Base-by-base conservation (phyloP, 441 rosid genomes). In the Erodium texanum region DNA sequence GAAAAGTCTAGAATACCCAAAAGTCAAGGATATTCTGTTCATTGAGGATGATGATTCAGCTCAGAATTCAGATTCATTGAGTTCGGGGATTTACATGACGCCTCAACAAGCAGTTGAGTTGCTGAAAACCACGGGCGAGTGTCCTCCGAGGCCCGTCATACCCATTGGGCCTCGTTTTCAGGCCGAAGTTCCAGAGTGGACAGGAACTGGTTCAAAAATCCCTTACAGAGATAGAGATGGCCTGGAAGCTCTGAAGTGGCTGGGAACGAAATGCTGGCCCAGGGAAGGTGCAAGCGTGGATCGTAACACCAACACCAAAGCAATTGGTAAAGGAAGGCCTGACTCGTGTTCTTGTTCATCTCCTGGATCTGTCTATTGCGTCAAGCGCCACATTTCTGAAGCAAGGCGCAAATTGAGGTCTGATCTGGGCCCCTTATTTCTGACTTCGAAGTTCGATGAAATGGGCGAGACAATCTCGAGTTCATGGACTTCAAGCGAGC, bases 151-250 rank as follows among this genome's bases (percentile, higher is more conserved):
- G 61, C 66, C 77, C 14, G 64, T 45, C 66, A 68, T 80, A 67
- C 84, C 81, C 2, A 24, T 83, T 1, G 80, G 82, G 43, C 74
- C 77, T 5, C 54, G 71, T 67, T 83, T 81, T 72, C 83, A 83
- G 50, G 85, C 85, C 18, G 78, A 79, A 69, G 58, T 83, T 48
- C 84, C 86, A 4, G 75, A 66, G 36, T 78, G 82, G 83, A 66
- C 59, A 15, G 84, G 77, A n/a, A 71, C 77, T 19, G 61, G 67
- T 52, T 74, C 72, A 7, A 32, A 32, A 32, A 32, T 7, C 36
- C 3, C 3, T 32, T 32, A 32, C 36, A 32, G 36, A 32, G 36
- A 32, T 32, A 32, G 36, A 32, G 36, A 32, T 32, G 36, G 6
- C 68, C 77, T 78, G 7, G 66, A 73, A 56, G 77, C 68, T 38